A percentile compares a stretch with the other conserved stretches of the same genome.
These are phyloP conservation scores for Aspergillus incahuasiensis DNA, from an alignment of 495 filamentous ascomycete species.

Conservation along the genomic window DNA sequence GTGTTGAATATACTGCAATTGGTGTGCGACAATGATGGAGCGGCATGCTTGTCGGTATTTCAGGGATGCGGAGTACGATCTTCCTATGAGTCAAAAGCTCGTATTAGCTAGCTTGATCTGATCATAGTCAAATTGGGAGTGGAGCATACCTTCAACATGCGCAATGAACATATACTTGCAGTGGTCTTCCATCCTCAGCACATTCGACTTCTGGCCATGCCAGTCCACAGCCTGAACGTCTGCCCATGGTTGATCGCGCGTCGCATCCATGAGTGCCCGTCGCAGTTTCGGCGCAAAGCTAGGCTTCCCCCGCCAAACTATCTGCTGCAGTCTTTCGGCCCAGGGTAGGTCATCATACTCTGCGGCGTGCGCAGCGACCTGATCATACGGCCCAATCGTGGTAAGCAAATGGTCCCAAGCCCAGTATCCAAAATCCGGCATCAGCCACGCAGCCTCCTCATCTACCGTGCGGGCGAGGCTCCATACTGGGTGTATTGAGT, in stretches of 20 bases:
- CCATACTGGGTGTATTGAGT: conserved; percentile 49
- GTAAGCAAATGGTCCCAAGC: conserved; percentile 59
- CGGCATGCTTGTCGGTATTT: conserved; percentile 59
- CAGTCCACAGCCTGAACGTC: conserved; percentile 51
- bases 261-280: conserved; percentile 44
- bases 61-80: conserved; percentile 50
- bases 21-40: conserved; percentile 51
- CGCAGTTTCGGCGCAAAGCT: conserved; percentile 44
- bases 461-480: conserved; percentile 39
- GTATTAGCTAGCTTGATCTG: background rate
- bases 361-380: conserved; percentile 48
- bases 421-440: conserved; percentile 80
- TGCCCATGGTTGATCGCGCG: conserved; percentile 49
- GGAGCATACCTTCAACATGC: conserved; percentile 50
- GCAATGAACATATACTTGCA: conserved; percentile 56
- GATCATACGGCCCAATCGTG: conserved; percentile 53
- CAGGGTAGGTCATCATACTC: conserved; percentile 26
- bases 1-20: conserved; percentile 44
- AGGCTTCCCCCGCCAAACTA: conserved; percentile 64
- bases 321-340: conserved; percentile 51
- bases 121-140: background rate
- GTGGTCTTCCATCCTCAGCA: conserved; percentile 49
- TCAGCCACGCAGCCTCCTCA: conserved; percentile 55
- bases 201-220: conserved; percentile 31
- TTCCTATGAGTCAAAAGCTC: conserved; percentile 22